Conservation (phyloP, 192 early-diverging fungal species). For the Spizellomyces sp. region DNA sequence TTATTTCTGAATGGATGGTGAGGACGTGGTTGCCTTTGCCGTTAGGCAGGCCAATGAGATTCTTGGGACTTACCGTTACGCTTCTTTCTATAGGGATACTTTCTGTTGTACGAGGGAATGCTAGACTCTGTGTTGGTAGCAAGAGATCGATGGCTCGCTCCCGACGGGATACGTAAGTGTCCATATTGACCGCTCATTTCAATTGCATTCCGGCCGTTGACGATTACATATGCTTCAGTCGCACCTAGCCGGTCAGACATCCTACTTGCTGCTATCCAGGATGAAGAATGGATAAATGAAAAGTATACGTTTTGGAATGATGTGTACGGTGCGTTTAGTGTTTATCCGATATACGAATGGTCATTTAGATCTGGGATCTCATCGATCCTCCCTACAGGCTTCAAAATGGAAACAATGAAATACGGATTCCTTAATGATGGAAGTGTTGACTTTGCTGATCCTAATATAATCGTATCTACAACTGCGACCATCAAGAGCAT, state of each 20-base stretch:
- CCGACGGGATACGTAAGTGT: conserved; percentile 63
- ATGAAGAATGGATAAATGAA: conserved; percentile 81
- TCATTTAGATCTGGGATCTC: background rate
- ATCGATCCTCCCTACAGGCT: no score
- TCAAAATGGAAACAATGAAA: conserved; percentile 90
- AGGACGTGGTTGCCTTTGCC: conserved; percentile 17
- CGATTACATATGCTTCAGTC: no score
- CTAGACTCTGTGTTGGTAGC: conserved; percentile 85
- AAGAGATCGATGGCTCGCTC: conserved; percentile 75
- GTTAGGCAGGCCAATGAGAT: conserved; percentile 1
- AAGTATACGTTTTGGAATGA: conserved; percentile 83
- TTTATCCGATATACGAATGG: no score
- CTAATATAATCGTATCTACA: conserved; percentile 57
- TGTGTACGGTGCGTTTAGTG: conserved; percentile 90
- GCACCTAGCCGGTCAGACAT: conserved; percentile 74
- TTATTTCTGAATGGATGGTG: conserved; percentile 95
- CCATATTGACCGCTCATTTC: conserved; percentile 2
- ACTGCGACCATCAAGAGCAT: conserved; percentile 46
- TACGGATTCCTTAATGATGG: conserved; percentile 72
- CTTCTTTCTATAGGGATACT: conserved; percentile 68
- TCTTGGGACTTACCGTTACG: conserved; percentile 9
- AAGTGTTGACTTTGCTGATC: conserved; percentile 77
- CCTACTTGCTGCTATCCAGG: conserved; percentile 71
- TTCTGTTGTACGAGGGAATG: conserved; percentile 89
- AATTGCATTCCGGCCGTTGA: conserved; percentile 14